Evolutionary conservation across 163 green algal species (phyloP).

Genomic region (Chloromonas sp.): DNA sequence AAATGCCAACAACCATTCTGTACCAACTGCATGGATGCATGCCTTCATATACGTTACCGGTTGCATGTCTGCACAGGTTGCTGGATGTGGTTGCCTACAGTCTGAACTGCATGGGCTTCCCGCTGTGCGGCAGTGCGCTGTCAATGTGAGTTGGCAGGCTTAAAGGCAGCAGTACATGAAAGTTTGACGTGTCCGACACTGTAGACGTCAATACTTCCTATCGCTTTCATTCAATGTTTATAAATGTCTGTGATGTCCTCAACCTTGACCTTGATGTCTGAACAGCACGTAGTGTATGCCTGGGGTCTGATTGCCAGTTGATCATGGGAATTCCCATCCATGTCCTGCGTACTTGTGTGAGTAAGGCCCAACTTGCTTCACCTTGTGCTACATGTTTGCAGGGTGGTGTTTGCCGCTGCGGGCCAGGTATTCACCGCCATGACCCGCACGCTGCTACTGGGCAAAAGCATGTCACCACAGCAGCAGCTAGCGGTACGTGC

Average conservation of each 20-base stretch:
- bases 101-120: constrained; percentile 46
- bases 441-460: constrained; percentile 28
- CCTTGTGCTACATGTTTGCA: background rate
- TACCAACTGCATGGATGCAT: no score
- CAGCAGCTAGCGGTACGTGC: constrained; percentile 11
- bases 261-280: no score
- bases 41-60: no score
- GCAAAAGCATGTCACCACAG: constrained; percentile 19
- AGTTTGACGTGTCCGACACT: no score
- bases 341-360: background rate
- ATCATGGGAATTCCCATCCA: no score
- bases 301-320: no score
- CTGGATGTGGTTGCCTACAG: constrained; percentile 47
- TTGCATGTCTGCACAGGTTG: constrained; percentile 9
- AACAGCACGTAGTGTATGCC: no score
- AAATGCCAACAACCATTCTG: no score
- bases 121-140: constrained; percentile 37
- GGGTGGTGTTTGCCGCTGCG: constrained; percentile 42
- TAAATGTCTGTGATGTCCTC: no score
- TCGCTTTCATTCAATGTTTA: no score
- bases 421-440: constrained; percentile 52
- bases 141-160: constrained; percentile 16
- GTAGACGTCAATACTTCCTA: no score
- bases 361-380: background rate
- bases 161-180: no score